These are phyloP conservation scores for Phaeolepiota aurea DNA, from an alignment of 768 basidiomycete species.

Conservation along the genomic window DNA sequence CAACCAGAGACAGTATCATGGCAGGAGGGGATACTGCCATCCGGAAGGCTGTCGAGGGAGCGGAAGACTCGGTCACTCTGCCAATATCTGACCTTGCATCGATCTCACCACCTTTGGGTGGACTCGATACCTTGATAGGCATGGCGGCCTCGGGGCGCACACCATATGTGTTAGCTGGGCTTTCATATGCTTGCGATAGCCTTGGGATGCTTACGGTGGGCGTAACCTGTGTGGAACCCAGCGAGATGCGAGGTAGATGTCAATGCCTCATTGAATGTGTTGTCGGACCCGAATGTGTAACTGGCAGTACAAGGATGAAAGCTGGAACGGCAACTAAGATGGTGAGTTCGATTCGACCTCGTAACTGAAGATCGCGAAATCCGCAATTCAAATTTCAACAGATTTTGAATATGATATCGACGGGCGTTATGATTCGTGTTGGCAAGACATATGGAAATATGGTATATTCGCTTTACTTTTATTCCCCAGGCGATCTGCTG, in stretches of 20 bases:
- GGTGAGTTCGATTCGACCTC: slow-evolving; percentile 10
- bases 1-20: no score
- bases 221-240: slow-evolving; percentile 18
- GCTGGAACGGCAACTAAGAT: slow-evolving; percentile 29
- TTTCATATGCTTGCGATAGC: slow-evolving; percentile 13
- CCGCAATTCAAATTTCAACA: no score
- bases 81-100: slow-evolving; percentile 16
- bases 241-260: slow-evolving; percentile 16
- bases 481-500: not conserved
- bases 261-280: slow-evolving; percentile 19
- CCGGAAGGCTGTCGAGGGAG: slow-evolving; percentile 18
- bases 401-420: slow-evolving; percentile 29
- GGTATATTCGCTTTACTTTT: slow-evolving; percentile 10
- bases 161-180: slow-evolving; percentile 24
- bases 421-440: slow-evolving; percentile 22
- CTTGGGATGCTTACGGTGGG: slow-evolving; percentile 20
- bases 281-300: slow-evolving; percentile 22
- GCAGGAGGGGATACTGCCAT: slow-evolving; percentile 21
- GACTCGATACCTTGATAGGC: slow-evolving; percentile 21
- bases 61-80: slow-evolving; percentile 20
- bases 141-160: slow-evolving; percentile 25
- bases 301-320: slow-evolving; percentile 26
- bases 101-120: slow-evolving; percentile 13
- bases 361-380: no score
- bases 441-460: slow-evolving; percentile 27